Conservation (phyloP, 768 basidiomycete genomes). For the Suillus lakei region DNA sequence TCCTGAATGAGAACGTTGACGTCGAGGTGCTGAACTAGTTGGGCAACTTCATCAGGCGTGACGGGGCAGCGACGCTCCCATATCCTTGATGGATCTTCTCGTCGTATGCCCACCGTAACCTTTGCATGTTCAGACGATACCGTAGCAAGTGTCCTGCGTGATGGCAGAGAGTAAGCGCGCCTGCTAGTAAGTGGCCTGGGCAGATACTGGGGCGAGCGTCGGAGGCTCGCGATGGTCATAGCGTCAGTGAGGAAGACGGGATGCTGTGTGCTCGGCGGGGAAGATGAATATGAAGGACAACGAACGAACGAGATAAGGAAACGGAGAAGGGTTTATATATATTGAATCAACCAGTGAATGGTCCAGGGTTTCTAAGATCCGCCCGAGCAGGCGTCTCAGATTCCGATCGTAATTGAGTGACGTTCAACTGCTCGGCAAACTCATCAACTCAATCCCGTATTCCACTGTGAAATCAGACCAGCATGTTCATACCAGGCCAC, state of each 20-base stretch:
- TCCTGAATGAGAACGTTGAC: constrained; percentile 76
- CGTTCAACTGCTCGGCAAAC: neutral
- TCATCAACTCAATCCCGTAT: neutral
- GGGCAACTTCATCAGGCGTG: constrained; percentile 72
- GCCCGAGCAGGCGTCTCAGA: neutral
- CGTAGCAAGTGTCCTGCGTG: constrained; percentile 29
- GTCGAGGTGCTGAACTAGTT: constrained; percentile 58
- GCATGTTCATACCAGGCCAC: neutral
- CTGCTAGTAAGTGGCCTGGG: constrained; percentile 18
- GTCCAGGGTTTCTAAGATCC: constrained; percentile 4
- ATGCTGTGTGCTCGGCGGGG: neutral
- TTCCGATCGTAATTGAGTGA: neutral
- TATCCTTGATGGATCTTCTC: constrained; percentile 78
- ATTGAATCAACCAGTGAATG: neutral
- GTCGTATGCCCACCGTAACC: constrained; percentile 61
- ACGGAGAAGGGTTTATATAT: neutral
- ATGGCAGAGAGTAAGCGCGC: constrained; percentile 18
- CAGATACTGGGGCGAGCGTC: constrained; percentile 12
- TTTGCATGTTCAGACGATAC: constrained; percentile 25
- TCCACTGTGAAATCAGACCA: neutral
- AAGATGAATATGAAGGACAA: neutral
- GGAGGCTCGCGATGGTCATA: constrained; percentile 11
- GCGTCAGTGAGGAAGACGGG: neutral
- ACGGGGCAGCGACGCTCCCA: constrained; percentile 91
- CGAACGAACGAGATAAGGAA: neutral